Percentiles rank a stretch among this genome's conserved stretches.
Conservation (phyloP, 1,139 yeast genomes). For the Starmera stellimalicola region DNA sequence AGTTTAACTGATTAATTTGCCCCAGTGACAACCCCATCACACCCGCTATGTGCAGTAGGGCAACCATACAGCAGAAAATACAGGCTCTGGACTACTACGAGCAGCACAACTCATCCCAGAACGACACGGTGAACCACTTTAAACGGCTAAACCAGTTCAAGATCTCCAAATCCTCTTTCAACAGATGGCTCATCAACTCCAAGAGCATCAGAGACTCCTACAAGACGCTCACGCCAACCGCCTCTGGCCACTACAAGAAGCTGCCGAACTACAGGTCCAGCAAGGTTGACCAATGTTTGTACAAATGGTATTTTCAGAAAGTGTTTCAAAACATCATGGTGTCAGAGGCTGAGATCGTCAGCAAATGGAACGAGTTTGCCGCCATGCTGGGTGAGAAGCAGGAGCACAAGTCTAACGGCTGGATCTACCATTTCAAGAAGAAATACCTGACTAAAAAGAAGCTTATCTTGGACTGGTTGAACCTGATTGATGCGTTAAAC, state of each 20-base stretch:
- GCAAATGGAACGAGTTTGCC: conserved; percentile 21
- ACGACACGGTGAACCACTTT: conserved; percentile 23
- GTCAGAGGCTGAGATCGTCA: conserved; percentile 19
- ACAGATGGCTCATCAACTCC: conserved; percentile 27
- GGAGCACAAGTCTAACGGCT: conserved; percentile 23
- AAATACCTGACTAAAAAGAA: conserved; percentile 18
- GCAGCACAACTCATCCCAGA: conserved; percentile 21
- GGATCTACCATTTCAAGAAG: conserved; percentile 27
- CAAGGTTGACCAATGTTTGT: conserved; percentile 24
- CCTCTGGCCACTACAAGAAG: conserved; percentile 20
- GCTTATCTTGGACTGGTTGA: conserved; percentile 14
- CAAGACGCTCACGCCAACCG: conserved; percentile 16
- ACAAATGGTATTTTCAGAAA: conserved; percentile 23
- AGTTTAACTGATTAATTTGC: not conserved
- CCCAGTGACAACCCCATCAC: too few species aligned
- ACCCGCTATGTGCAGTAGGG: too few species aligned
- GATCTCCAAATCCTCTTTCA: conserved; percentile 25
- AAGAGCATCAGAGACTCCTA: conserved; percentile 17
- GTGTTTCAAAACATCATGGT: conserved; percentile 18
- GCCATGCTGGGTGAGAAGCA: conserved; percentile 5
- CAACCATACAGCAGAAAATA: conserved; percentile 27
- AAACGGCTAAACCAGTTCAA: conserved; percentile 19
- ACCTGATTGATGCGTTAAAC: conserved; percentile 7
- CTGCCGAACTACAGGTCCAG: conserved; percentile 21
- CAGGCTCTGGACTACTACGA: conserved; percentile 25